Conservation (phyloP, 2,329 filamentous ascomycete species). For the Chaetothyriales sp. region DNA sequence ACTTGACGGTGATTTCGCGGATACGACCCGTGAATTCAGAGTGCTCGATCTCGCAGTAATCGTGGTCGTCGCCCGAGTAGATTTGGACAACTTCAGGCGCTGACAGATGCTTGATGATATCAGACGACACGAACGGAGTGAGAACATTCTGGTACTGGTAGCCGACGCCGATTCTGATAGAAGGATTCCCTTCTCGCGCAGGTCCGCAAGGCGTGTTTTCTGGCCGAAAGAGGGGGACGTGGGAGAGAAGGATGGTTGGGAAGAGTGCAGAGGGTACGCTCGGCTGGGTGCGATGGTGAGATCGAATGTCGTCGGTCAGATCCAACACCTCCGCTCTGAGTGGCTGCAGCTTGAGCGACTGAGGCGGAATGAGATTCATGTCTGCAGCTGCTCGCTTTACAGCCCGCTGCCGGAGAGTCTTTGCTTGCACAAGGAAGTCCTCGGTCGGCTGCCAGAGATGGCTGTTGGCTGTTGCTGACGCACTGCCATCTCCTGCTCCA, state of each 20-base stretch:
- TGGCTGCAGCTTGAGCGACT: not conserved
- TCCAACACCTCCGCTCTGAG: not conserved
- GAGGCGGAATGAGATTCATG: not conserved
- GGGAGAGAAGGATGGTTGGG: constrained; percentile 77
- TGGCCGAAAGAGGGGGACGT: constrained; percentile 76
- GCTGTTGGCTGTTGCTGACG: constrained; percentile 33
- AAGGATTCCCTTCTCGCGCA: constrained; percentile 65
- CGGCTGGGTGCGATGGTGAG: not conserved
- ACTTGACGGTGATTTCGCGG: constrained; percentile 88
- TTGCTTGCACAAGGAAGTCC: constrained; percentile 59
- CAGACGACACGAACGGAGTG: constrained; percentile 58
- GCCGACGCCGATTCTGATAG: constrained; percentile 61
- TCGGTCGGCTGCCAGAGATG: constrained; percentile 62
- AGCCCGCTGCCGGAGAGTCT: constrained; percentile 51
- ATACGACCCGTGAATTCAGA: constrained; percentile 48
- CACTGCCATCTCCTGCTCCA: constrained; percentile 28
- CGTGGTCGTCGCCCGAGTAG: constrained; percentile 94
- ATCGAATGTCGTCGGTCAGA: not conserved
- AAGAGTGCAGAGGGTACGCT: constrained; percentile 30
- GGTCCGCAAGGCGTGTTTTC: constrained; percentile 80
- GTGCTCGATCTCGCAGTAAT: constrained; percentile 87
- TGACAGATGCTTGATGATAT: constrained; percentile 62
- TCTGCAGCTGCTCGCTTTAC: constrained; percentile 18
- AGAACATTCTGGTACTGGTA: constrained; percentile 98
- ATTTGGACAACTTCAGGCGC: constrained; percentile 57